Base-by-base conservation (phyloP, 305 asterid genomes). In the Fraxinus dipetala region DNA sequence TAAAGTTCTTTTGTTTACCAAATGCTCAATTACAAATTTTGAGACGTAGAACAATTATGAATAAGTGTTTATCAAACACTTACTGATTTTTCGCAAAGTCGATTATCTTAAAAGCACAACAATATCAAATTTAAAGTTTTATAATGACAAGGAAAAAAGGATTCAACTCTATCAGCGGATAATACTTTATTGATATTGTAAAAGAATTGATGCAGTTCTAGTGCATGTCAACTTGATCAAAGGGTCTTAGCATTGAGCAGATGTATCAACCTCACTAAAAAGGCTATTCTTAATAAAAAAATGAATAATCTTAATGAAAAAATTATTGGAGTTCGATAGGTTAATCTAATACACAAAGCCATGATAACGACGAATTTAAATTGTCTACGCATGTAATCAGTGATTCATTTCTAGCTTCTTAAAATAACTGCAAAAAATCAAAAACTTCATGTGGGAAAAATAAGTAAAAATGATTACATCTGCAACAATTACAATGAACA, bases 401-500 rank as follows among this genome's bases (percentile, higher is more conserved):
- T 13, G 56, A 45, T 20, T 16, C 61, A 51, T 16, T 51, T 51
- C 2, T 51, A 51, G 63, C 63, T 51, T 51, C 24, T 51, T 51
- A 16, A 51, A 51, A 51, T 51, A 16, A 51, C 63, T 51, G 63
- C 63, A 67, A 30, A 67, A 67, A 31, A 28, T 69, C 13, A 30
- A 65, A 65, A 28, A 24, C 73, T 9, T 24, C 61, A 5, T 5
- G 22, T 10, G 6, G n/a, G 32, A 65, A 65, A 63, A 24, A 24
- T 65, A 65, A 26, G 34, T 26, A 14, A 26, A 13, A 28, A 5
- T 30, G 75, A 69, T 30, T 8, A 77, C 43, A 82, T 31, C 84
- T 76, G 87, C 75, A 69, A 81, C 82, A 82, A 87, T 54, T 56
- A 78, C 84, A 81, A 86, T 13, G 79, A 73, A 82, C 85, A 77